These are phyloP conservation scores for Aspergillus quadrilineatus DNA, from an alignment of 2,329 filamentous ascomycete species.

Conservation along the genomic window DNA sequence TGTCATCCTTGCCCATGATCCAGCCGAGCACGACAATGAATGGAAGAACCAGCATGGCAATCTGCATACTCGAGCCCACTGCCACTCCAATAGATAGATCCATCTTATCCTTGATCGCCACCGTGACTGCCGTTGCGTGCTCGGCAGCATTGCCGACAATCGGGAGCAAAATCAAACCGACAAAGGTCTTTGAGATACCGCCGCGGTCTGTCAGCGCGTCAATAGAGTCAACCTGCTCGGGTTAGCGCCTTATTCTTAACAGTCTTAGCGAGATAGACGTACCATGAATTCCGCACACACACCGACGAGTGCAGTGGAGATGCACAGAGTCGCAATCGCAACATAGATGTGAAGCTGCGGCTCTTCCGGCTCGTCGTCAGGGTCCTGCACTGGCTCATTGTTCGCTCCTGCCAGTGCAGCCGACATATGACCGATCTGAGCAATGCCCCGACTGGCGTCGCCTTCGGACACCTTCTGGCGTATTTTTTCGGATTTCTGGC, in stretches of 20 bases:
- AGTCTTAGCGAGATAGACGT: neutral
- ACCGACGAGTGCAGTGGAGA: constrained; percentile 76
- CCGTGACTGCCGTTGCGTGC: constrained; percentile 63
- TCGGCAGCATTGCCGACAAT: constrained; percentile 67
- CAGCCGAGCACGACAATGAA: constrained; percentile 62
- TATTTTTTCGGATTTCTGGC: constrained; percentile 70
- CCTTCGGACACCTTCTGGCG: constrained; percentile 50
- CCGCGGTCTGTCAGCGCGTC: constrained; percentile 52
- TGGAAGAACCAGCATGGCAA: constrained; percentile 62
- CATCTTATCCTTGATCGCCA: constrained; percentile 67
- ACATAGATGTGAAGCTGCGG: constrained; percentile 72
- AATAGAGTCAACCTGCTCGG: constrained; percentile 52
- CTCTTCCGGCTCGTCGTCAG: constrained; percentile 70
- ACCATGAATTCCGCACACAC: constrained; percentile 69
- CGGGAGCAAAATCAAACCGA: constrained; percentile 63
- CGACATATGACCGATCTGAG: constrained; percentile 54
- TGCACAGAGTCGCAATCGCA: constrained; percentile 67
- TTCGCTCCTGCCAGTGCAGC: constrained; percentile 50
- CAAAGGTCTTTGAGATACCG: constrained; percentile 58
- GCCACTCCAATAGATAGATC: constrained; percentile 66
- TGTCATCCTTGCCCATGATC: constrained; percentile 58
- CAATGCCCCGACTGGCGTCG: constrained; percentile 51
- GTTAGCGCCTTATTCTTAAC: neutral
- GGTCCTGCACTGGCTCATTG: constrained; percentile 50
- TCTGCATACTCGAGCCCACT: constrained; percentile 65